Base-by-base conservation (phyloP, 2,329 filamentous ascomycete species). In the Falciphora oryzae region DNA sequence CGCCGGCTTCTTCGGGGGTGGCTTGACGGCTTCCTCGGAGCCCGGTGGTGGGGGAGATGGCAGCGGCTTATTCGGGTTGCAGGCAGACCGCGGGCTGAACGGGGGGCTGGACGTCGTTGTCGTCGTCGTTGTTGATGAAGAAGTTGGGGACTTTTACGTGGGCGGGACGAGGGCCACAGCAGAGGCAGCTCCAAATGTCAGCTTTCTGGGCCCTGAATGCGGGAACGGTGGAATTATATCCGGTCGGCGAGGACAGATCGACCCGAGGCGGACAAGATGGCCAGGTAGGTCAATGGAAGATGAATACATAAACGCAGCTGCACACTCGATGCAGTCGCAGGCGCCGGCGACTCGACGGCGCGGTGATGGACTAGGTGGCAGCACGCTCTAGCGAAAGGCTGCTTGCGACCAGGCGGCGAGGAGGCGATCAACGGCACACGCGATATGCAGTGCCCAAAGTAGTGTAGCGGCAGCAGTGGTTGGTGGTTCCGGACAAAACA, bases 61-160 rank as follows among this genome's bases (percentile, higher is more conserved):
- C 62, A 86, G 76, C 60, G 84, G 83, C 73, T 86, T 87, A 73
- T 86, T 84, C 65, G 79, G 75, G 70, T 84, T 79, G 69, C 78
- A 69, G 62, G 76, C 75, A 61, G 77, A 77, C 68, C 75, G 75
- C 66, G 74, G 76, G 60, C 72, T 63, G 3, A 63, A 32, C 3
- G 61, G 61, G 3, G 61, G 61, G 27, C 35, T 53, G 14, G 60
- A 56, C 16, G 35, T 35, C 28, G 44, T 18, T 29, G 50, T 18
- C 29, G 44, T 44, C n/a, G 22, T 62, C 60, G 35, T 53, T 53
- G 18, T n/a, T 3, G 44, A 22, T 18, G 44, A n/a, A n/a, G 44
- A 53, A 11, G 44, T 25, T 11, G 44, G 44, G 22, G 27, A 58
- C 57, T 58, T 58, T 58, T 29, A 28, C 16, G 57, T 29, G 27